Percentiles rank a stretch among this genome's conserved stretches.
Conservation (phyloP, 768 basidiomycete genomes). For the Suillus spraguei region DNA sequence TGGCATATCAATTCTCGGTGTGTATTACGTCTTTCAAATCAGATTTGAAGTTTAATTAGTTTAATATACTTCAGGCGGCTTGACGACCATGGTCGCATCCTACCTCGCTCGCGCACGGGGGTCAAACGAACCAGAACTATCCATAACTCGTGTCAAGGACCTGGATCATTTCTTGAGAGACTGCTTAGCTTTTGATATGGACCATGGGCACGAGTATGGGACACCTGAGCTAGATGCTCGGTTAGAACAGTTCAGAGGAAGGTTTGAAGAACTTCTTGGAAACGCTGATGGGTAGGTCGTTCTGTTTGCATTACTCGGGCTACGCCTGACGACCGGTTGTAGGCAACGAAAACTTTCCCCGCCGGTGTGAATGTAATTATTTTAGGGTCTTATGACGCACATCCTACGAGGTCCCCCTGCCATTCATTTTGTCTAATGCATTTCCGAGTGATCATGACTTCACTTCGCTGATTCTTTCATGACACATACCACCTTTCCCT, state of each 20-base stretch:
- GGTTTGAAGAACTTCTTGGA: slow-evolving; percentile 34
- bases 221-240: slow-evolving; percentile 10
- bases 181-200: slow-evolving; percentile 56
- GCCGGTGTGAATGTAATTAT: slow-evolving; percentile 16
- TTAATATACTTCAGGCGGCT: slow-evolving; percentile 45
- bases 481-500: not conserved
- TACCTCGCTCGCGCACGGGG: slow-evolving; percentile 73
- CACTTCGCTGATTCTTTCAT: not conserved
- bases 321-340: not conserved
- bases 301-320: not conserved
- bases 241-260: slow-evolving; percentile 20
- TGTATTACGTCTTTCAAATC: slow-evolving; percentile 12
- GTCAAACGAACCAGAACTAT: slow-evolving; percentile 71
- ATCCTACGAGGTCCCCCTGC: not conserved
- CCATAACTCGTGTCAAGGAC: slow-evolving; percentile 55
- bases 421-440: not conserved
- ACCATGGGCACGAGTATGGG: slow-evolving; percentile 46
- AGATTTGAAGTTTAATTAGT: not conserved
- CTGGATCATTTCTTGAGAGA: slow-evolving; percentile 72
- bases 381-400: not conserved
- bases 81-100: slow-evolving; percentile 68
- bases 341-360: slow-evolving; percentile 25
- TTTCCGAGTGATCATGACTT: not conserved
- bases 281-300: slow-evolving; percentile 25
- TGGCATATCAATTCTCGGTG: slow-evolving; percentile 42